Percentiles rank a stretch among this genome's conserved stretches.
These are phyloP conservation scores for Yamadazyma aaseri DNA, from an alignment of 1,139 yeast species.

Conservation along the genomic window DNA sequence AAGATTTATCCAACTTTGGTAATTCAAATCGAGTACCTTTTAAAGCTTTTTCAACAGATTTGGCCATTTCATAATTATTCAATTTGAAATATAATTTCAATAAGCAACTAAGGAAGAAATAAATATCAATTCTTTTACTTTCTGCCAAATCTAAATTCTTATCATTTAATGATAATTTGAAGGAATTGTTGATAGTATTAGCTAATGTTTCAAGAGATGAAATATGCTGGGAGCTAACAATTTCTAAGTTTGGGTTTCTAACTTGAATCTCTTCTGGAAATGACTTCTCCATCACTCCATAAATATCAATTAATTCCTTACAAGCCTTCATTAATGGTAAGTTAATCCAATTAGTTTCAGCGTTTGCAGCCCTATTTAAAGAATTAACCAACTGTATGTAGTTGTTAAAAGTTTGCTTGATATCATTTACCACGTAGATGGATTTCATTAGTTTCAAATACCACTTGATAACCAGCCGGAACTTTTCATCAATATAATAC, in stretches of 20 bases:
- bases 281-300: conserved; percentile 34
- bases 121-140: conserved; percentile 66
- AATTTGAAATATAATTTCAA: conserved; percentile 71
- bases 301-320: conserved; percentile 52
- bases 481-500: conserved; percentile 36
- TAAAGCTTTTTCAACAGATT: conserved; percentile 74
- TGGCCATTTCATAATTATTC: conserved; percentile 72
- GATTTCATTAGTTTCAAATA: conserved; percentile 41
- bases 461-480: conserved; percentile 31
- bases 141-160: conserved; percentile 50
- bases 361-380: conserved; percentile 61
- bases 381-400: conserved; percentile 44
- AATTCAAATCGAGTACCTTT: conserved; percentile 47
- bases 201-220: conserved; percentile 55
- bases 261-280: conserved; percentile 27
- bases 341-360: conserved; percentile 66
- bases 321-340: conserved; percentile 55
- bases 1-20: conserved; percentile 53
- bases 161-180: conserved; percentile 79
- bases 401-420: conserved; percentile 37
- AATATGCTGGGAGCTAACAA: conserved; percentile 7
- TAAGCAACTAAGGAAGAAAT: conserved; percentile 70
- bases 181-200: conserved; percentile 67
- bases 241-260: conserved; percentile 8
- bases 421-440: conserved; percentile 34